These are phyloP conservation scores for Gossypium arboreum DNA, from an alignment of 345 rosid species.

Conservation along the genomic window DNA sequence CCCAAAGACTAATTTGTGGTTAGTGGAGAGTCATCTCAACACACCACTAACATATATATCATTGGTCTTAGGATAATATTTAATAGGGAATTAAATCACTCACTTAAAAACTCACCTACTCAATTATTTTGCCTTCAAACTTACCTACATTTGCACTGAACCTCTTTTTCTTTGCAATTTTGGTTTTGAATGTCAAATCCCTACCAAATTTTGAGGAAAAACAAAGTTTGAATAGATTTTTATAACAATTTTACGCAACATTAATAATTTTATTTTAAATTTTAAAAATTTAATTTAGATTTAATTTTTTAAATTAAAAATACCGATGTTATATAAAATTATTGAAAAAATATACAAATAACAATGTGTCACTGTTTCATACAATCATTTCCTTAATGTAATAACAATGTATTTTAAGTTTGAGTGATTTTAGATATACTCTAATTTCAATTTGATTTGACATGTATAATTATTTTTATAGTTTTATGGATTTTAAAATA, in stretches of 20 bases:
- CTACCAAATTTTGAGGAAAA: background rate
- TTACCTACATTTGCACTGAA: background rate
- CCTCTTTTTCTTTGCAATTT: background rate
- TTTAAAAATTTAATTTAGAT: no score
- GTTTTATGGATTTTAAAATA: no score
- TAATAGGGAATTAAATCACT: background rate
- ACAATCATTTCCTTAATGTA: no score
- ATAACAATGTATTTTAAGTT: no score
- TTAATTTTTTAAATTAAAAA: no score
- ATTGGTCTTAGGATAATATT: background rate
- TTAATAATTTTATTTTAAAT: no score
- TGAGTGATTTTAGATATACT: no score
- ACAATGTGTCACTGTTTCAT: accelerated
- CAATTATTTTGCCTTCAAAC: slow-evolving; percentile 5
- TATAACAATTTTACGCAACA: no score
- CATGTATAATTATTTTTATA: no score
- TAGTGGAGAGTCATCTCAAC: slow-evolving; percentile 1
- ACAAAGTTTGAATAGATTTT: no score
- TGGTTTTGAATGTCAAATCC: background rate
- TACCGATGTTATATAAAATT: no score
- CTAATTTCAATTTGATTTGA: no score
- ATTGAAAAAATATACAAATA: accelerated
- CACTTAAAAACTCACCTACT: slow-evolving; percentile 3
- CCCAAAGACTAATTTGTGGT: background rate
- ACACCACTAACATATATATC: background rate